phyloP scores from a whole-genome alignment of 345 rosid genomes.

The Passiflora organensis region DNA sequence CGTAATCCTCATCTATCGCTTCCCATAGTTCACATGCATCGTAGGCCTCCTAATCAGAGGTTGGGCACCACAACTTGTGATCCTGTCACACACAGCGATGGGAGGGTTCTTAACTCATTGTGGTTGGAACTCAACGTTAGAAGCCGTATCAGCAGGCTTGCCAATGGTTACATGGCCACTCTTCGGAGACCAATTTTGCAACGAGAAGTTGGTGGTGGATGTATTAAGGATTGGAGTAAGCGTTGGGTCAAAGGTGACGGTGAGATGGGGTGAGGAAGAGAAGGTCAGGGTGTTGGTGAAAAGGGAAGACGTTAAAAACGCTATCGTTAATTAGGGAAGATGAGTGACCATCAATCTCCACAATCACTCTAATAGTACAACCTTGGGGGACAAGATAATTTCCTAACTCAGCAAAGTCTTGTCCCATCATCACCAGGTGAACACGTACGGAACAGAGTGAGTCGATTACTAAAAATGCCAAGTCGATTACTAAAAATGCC shows the following conservation, averaged over 20 bases:
- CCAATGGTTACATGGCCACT: slow-evolving; percentile 15
- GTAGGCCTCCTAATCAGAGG: slow-evolving; percentile 9
- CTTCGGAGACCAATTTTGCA: slow-evolving; percentile 14
- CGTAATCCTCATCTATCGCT: too few species aligned
- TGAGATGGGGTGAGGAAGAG: slow-evolving; percentile 16
- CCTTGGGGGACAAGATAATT: too few species aligned
- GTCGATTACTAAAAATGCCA: too few species aligned
- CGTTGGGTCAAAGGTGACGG: slow-evolving; percentile 3
- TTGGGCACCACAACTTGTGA: slow-evolving; percentile 16
- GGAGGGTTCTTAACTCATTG: slow-evolving; percentile 10
- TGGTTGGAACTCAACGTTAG: slow-evolving; percentile 9
- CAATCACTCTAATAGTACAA: too few species aligned
- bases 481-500: too few species aligned
- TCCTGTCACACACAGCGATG: slow-evolving; percentile 10
- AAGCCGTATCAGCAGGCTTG: slow-evolving; percentile 1
- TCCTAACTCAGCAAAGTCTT: too few species aligned
- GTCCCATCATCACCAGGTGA: too few species aligned
- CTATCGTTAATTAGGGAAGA: too few species aligned
- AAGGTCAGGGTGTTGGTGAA: slow-evolving; percentile 11
- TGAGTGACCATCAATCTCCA: too few species aligned
- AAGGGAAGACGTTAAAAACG: slow-evolving; percentile 7
- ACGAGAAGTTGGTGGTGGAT: slow-evolving; percentile 11
- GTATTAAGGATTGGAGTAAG: slow-evolving; percentile 10
- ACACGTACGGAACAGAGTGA: too few species aligned
- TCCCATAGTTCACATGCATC: too few species aligned